These are phyloP conservation scores for Trichoderma asperelloides DNA, from an alignment of 495 filamentous ascomycete genomes.

Conservation along the genomic window DNA sequence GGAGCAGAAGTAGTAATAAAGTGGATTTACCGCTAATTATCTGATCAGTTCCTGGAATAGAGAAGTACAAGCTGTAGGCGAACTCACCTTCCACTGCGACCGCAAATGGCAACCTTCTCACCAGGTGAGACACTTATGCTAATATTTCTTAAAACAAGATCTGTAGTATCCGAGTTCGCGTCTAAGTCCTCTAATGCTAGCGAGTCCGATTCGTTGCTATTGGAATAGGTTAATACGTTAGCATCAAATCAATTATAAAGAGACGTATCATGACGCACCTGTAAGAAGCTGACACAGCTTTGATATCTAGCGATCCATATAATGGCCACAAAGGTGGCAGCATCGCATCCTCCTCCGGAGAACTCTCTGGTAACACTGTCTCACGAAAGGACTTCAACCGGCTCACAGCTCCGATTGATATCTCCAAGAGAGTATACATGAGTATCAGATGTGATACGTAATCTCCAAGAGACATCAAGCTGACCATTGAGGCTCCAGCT, in stretches of 20 bases:
- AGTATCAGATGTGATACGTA: slow-evolving; percentile 19
- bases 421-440: slow-evolving; percentile 27
- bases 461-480: slow-evolving; percentile 22
- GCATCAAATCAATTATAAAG: too few species aligned
- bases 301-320: slow-evolving; percentile 39
- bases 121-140: slow-evolving; percentile 43
- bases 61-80: neutral
- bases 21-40: slow-evolving; percentile 31
- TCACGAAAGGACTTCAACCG: slow-evolving; percentile 25
- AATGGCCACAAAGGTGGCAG: slow-evolving; percentile 34
- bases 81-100: slow-evolving; percentile 19
- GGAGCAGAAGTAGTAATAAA: slow-evolving; percentile 29
- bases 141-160: slow-evolving; percentile 37
- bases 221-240: neutral
- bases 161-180: neutral
- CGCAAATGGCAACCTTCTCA: slow-evolving; percentile 48
- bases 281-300: slow-evolving; percentile 25
- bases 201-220: neutral
- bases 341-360: slow-evolving; percentile 37
- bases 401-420: slow-evolving; percentile 29
- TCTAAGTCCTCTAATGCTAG: neutral
- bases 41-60: neutral
- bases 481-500: slow-evolving; percentile 44
- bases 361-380: slow-evolving; percentile 14
- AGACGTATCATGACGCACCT: slow-evolving; percentile 7